Evolutionary conservation across 2,329 filamentous ascomycete species (phyloP), one percentile per base, ranked within the genome.

Genomic region (Zelopaecilomyces penicillatus): DNA sequence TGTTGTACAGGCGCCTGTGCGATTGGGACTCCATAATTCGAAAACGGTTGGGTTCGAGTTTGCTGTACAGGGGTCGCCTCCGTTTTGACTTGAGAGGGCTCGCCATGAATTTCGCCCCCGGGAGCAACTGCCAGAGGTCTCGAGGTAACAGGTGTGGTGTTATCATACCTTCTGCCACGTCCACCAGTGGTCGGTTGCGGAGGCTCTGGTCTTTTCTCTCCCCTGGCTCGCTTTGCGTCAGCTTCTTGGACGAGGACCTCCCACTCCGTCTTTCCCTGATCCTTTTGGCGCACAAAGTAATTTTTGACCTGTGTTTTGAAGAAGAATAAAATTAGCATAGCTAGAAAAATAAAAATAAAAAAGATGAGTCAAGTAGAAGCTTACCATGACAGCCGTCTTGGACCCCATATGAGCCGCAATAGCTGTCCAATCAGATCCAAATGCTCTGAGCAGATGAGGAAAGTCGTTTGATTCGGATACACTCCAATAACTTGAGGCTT

Each of bases 341-440:
- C 32, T 9, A 34, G 3, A 34, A 34, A 12, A 34, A 34, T 7
- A 34, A n/a, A 19, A 19, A 19, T 19, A 19, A 19, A 19, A 19
- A 19, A 19, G 19, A 19, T 19, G 19, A 19, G 19, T 19, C 19
- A 19, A 19, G 19, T 19, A 19, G 41, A 43, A 54, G 59, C 73
- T 62, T 71, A 86, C 87, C 87, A 93, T 93, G n/a, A 85, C 85
- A 45, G 83, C 76, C 12, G 87, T 91, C 65, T 91, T 91, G 4
- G 85, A 87, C 41, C 83, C 82, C 83, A 93, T 89, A 55, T 87
- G 80, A 42, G 73, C 73, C 35, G 87, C 83, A 63, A 91, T 91
- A 4, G 76, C 78, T 40, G 70, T 69, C 78, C 85, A 93, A 59
- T 93, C 85, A 11, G 83, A 87, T 46, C 87, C 87, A 65, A 88